Conservation (phyloP, 768 basidiomycete species). For the Cystofilobasidium capitatum region DNA sequence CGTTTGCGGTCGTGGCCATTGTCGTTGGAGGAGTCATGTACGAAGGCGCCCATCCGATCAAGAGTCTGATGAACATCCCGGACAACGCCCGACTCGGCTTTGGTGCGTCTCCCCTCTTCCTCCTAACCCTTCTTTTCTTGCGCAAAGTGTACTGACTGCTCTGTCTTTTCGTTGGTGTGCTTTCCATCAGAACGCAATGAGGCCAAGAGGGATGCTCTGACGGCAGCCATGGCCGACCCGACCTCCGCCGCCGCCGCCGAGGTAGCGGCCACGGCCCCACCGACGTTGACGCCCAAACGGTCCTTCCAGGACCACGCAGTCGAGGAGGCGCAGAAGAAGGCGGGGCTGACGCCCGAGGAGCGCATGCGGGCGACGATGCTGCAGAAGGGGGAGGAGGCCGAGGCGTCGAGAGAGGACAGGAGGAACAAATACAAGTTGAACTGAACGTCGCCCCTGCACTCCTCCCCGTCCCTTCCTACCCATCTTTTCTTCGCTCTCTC, state of each 20-base stretch:
- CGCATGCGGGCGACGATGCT: background rate
- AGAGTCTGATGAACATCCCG: slow-evolving; percentile 5
- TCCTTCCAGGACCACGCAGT: slow-evolving; percentile 4
- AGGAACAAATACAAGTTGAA: background rate
- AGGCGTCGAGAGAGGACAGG: background rate
- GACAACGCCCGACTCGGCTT: background rate
- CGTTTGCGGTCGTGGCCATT: slow-evolving; percentile 4
- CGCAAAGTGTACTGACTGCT: no score
- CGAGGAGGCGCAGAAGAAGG: background rate
- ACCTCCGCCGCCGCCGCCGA: background rate
- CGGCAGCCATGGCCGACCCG: background rate
- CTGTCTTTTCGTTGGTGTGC: no score
- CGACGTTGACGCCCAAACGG: slow-evolving; percentile 1
- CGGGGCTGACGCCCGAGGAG: background rate
- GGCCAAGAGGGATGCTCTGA: background rate
- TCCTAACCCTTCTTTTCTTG: background rate
- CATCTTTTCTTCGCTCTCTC: no score
- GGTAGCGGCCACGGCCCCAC: background rate
- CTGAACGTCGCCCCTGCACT: background rate
- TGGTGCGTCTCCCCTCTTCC: background rate
- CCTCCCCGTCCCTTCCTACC: no score
- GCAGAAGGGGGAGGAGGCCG: background rate
- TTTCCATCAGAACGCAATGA: background rate
- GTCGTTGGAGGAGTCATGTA: slow-evolving; percentile 1
- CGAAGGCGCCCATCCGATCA: slow-evolving; percentile 9